Evolutionary conservation across 2,329 filamentous ascomycete species (phyloP).

Genomic region (Cladobotryum protrusum): DNA sequence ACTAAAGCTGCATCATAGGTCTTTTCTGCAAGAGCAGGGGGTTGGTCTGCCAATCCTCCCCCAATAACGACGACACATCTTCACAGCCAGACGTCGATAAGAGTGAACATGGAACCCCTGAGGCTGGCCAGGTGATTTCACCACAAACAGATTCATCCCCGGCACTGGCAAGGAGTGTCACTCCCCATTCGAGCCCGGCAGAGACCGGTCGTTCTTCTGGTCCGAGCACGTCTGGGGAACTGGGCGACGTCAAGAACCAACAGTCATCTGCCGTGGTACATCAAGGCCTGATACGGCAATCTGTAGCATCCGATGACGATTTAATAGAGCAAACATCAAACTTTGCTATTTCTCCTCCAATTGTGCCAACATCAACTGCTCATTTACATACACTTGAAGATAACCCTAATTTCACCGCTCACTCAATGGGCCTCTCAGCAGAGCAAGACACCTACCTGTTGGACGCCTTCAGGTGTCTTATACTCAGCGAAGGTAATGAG

Average conservation of each 20-base stretch:
- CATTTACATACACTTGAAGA: constrained; percentile 36
- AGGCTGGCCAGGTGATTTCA: constrained; percentile 5
- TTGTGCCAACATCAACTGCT: background rate
- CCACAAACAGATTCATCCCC: constrained; percentile 7
- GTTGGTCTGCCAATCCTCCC: constrained; percentile 27
- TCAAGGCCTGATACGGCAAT: constrained; percentile 18
- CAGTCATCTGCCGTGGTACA: constrained; percentile 19
- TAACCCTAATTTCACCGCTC: constrained; percentile 34
- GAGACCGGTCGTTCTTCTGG: constrained; percentile 10
- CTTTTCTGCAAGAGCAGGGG: constrained; percentile 30
- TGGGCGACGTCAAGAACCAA: background rate
- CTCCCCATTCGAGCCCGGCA: constrained; percentile 10
- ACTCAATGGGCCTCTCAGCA: constrained; percentile 38
- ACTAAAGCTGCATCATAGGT: constrained; percentile 16
- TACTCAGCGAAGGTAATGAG: constrained; percentile 38
- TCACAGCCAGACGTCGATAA: constrained; percentile 4
- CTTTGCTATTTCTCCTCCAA: constrained; percentile 6
- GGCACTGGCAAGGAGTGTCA: constrained; percentile 4
- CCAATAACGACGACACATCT: constrained; percentile 8
- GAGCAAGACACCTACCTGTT: constrained; percentile 43
- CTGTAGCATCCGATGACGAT: background rate
- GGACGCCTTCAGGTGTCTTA: constrained; percentile 40
- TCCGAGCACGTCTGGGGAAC: constrained; percentile 2
- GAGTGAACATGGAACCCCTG: constrained; percentile 7
- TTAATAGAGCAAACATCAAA: background rate